Evolutionary conservation across 306 rosid species (phyloP).

Genomic region (Albizia julibrissin): DNA sequence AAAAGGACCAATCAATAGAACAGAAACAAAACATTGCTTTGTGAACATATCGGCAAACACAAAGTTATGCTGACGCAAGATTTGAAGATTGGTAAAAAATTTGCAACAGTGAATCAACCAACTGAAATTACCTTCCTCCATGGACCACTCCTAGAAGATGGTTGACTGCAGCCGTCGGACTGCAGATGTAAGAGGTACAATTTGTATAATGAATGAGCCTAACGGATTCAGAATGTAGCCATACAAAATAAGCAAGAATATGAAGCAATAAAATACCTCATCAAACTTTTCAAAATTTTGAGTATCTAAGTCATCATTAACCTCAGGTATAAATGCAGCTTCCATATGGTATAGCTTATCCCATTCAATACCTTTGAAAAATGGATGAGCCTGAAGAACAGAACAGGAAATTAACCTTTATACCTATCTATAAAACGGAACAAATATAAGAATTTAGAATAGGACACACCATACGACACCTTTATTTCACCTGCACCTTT

Average conservation of each 20-base stretch:
- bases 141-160: constrained; percentile 78
- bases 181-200: constrained; percentile 38
- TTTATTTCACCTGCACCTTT: constrained; percentile 86
- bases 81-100: neutral
- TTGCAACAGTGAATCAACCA: neutral
- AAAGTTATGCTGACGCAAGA: neutral
- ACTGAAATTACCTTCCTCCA: constrained; percentile 84
- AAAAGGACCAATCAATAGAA: neutral
- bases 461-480: constrained; percentile 89
- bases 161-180: constrained; percentile 60
- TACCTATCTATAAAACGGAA: constrained; percentile 24
- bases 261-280: constrained; percentile 61
- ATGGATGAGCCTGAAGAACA: constrained; percentile 67
- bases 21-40: neutral
- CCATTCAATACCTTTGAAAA: constrained; percentile 76
- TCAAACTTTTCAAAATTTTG: constrained; percentile 98
- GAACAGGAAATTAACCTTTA: constrained; percentile 42
- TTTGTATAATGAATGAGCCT: constrained; percentile 17
- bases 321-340: constrained; percentile 96
- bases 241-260: constrained; percentile 24
- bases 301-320: constrained; percentile 91
- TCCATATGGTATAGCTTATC: constrained; percentile 84
- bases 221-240: constrained; percentile 19
- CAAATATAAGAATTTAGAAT: constrained; percentile 52
- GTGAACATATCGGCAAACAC: neutral